Evolutionary conservation across 2,329 filamentous ascomycete genomes (phyloP).

Genomic region (Monosporascus sp.): DNA sequence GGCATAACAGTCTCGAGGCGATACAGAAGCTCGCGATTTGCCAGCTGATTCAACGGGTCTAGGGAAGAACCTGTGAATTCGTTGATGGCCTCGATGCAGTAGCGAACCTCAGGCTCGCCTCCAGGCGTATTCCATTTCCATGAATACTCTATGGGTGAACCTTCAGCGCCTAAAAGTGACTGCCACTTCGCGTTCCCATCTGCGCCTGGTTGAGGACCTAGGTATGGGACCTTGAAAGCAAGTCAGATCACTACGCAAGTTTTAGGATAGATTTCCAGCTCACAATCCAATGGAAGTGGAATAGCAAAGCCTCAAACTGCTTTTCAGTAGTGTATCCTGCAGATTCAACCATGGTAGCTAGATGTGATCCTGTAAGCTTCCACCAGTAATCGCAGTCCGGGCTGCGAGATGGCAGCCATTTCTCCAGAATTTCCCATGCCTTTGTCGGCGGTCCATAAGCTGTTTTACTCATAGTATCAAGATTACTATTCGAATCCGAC

Average conservation of each 20-base stretch:
- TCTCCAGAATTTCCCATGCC: too few relatives aligned
- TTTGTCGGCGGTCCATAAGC: too few relatives aligned
- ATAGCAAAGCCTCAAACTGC: background rate
- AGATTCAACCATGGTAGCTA: background rate
- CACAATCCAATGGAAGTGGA: slow-evolving; percentile 1
- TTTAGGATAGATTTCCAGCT: background rate
- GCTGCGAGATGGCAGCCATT: too few relatives aligned
- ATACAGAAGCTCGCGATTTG: background rate
- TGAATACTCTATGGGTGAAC: slow-evolving; percentile 1
- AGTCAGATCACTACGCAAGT: too few relatives aligned
- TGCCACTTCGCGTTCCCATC: background rate
- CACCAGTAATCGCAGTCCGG: too few relatives aligned
- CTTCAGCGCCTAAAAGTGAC: background rate
- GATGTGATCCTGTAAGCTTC: too few relatives aligned
- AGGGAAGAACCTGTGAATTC: background rate
- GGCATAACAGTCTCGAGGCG: background rate
- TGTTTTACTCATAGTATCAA: too few relatives aligned
- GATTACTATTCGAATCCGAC: too few relatives aligned
- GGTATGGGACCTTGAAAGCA: too few relatives aligned
- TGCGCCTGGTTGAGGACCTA: background rate
- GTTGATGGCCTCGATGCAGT: background rate
- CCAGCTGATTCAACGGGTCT: background rate
- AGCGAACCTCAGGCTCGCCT: background rate
- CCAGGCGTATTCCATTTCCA: slow-evolving; percentile 1
- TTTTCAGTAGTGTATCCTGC: background rate